Evolutionary conservation across 371 early-diverging fungal genomes (phyloP), one percentile per base, ranked within the genome.

Genomic region (Parasitella parasitica): DNA sequence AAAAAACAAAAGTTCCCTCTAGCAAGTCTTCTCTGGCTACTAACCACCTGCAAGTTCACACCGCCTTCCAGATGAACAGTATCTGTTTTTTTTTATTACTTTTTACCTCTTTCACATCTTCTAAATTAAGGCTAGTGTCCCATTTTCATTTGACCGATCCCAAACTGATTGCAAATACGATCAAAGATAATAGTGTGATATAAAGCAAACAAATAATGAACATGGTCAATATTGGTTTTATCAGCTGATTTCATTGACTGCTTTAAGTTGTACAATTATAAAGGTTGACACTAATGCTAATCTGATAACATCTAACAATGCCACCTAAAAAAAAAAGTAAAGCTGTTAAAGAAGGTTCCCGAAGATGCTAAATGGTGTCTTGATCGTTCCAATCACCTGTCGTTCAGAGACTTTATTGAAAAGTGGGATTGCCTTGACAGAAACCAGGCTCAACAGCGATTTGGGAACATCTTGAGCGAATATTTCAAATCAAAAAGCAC

Each of bases 381-480:
- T 41, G 70, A 69, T 53, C 41, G 37, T 39, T 35, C 38, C 11
- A 36, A 56, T 15, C 13, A 18, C 32, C 54, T 69, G 15, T 46
- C 61, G 11, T 69, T 64, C 48, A 65, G 56, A 62, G 61, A 51
- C 28, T 64, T 53, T 61, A 64, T 69, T 62, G 59, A 43, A 56
- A 28, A 46, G 18, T 63, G 59, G 37, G 61, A 62, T 32, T 67
- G 54, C 46, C 58, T 67, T 39, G 63, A 67, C 36, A 69, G 60
- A 52, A 50, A 56, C 46, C 60, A 50, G 39, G 56, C 61, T 9
- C 61, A 60, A 38, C 59, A 59, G 20, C 51, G 61, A 51, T 64
- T 50, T 59, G 24, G 57, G 41, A 59, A 57, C 28, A 61, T 69
- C 16, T 41, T 69, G 38, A 22, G 49, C 34, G 63, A 59, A 5